Evolutionary conservation across 176 grass and related monocot genomes (phyloP).

Genomic region (Oryza glumipatula): DNA sequence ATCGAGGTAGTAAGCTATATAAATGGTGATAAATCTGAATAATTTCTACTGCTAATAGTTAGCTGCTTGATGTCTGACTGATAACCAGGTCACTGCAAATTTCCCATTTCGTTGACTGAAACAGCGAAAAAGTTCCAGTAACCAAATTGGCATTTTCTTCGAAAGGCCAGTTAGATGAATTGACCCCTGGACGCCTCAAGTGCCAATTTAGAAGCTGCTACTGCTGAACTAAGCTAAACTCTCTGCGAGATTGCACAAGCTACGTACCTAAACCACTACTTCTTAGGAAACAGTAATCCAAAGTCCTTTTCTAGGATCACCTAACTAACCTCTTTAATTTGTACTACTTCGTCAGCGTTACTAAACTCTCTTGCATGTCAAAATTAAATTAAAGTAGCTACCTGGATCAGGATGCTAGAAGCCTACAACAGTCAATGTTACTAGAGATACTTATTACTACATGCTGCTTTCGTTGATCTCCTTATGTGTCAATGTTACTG

Average conservation of each 20-base stretch:
- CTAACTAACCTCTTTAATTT: neutral
- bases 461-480: no score
- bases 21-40: no score
- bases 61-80: no score
- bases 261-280: neutral
- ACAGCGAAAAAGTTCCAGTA: neutral
- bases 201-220: neutral
- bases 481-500: no score
- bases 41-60: no score
- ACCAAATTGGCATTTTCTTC: neutral
- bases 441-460: no score
- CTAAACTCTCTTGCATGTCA: no score
- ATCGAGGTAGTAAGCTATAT: no score
- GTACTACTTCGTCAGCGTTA: neutral
- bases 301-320: neutral
- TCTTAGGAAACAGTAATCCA: neutral
- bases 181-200: conserved; percentile 1
- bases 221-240: neutral
- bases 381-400: neutral
- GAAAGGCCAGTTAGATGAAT: neutral
- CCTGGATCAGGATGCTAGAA: neutral
- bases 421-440: no score
- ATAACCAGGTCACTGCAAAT: neutral
- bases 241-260: neutral
- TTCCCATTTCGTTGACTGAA: neutral